Base-by-base conservation (phyloP, 495 filamentous ascomycete species). In the Aspergillus ellipticus region DNA sequence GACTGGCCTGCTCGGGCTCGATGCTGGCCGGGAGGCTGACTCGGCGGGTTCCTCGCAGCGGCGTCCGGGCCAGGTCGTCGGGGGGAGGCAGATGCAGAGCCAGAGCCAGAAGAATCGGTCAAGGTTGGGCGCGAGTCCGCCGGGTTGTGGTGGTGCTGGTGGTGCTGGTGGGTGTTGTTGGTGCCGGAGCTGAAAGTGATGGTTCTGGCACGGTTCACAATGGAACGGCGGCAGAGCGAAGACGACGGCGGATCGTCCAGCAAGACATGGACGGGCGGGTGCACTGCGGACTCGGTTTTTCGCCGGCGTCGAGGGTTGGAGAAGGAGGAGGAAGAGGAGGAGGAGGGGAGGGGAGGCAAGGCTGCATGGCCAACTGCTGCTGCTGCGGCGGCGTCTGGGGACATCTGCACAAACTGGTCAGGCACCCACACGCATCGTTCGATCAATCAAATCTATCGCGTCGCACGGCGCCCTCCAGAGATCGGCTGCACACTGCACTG, bases 371-470 rank as follows among this genome's bases (percentile, higher is more conserved):
- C 45, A 48, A 21, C 42, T 21, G 42, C 45, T 7, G 13, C 28
- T n/a, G 33, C 47, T 57, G 51, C 42, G 55, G 33, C 47, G 55
- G 51, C 42, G 55, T 62, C 57, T 31, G 49, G 57, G 55, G 56
- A 56, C 61, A 60, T 60, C 54, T 58, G 61, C 61, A 64, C 51
- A 52, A 41, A 48, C 20, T 59, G 62, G 58, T 65, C 62, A 65
- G 62, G 62, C 58, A 61, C 59, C 58, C 58, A 65, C 42, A 52
- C 41, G 56, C 56, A 59, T 55, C 42, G 41, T 37, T 54, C 53
- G 41, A 49, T 59, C 59, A 48, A 51, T 56, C 53, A 52, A 22
- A 47, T 55, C 45, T 39, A 55, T 53, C 45, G 37, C 10, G 24
- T 28, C 24, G 24, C 4, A 28, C 3, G 24, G 24, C 24, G 24